These are phyloP conservation scores for Solanum dulcamara DNA, from an alignment of 257 asterid genomes.

Conservation along the genomic window DNA sequence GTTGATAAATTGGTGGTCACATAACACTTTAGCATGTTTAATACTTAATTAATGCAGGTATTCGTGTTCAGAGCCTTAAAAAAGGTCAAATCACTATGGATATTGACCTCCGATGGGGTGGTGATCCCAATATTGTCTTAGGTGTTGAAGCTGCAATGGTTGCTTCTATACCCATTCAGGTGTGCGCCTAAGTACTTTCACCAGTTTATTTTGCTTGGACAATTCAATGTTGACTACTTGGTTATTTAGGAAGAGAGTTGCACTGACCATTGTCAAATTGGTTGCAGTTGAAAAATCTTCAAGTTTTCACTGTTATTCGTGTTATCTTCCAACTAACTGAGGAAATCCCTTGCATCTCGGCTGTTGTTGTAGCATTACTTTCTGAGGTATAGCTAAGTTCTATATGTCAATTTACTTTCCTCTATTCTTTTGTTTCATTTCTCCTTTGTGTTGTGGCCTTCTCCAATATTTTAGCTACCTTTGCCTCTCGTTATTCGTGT, in stretches of 20 bases:
- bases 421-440: neutral
- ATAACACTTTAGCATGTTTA: neutral
- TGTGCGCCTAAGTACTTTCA: constrained; percentile 13
- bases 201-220: neutral
- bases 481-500: constrained; percentile 48
- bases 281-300: constrained; percentile 92
- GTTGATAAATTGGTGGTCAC: neutral
- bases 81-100: constrained; percentile 98
- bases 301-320: constrained; percentile 89
- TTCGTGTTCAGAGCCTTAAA: constrained; percentile 97
- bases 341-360: constrained; percentile 97
- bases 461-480: neutral
- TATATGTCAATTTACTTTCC: neutral
- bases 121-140: constrained; percentile 89
- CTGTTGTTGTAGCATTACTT: constrained; percentile 96
- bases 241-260: neutral
- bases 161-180: constrained; percentile 98
- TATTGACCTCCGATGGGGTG: constrained; percentile 97
- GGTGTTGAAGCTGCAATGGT: constrained; percentile 94
- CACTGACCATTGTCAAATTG: constrained; percentile 6
- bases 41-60: constrained; percentile 43
- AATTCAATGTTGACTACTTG: neutral
- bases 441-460: neutral
- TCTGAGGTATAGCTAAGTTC: constrained; percentile 54
- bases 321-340: constrained; percentile 93